Percentiles rank a stretch among this genome's conserved stretches.
phyloP scores from a whole-genome alignment of 106 monocot genomes.

The Dendrobium nobile region DNA sequence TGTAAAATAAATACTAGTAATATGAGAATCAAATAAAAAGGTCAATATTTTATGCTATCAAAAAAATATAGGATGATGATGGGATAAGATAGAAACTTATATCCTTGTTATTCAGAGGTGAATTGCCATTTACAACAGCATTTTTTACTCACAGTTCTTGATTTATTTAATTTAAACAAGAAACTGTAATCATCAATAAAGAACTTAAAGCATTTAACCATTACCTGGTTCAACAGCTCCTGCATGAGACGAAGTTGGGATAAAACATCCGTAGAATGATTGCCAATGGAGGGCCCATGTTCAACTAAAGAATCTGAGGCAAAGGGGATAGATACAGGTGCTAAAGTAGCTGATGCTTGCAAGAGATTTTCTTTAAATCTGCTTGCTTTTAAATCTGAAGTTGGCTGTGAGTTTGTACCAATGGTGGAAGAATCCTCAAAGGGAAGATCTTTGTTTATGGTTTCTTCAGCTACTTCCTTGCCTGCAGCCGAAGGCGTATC shows the following conservation, averaged over 20 bases:
- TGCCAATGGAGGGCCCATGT: slow-evolving; percentile 21
- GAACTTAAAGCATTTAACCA: slow-evolving; percentile 3
- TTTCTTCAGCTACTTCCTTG: slow-evolving; percentile 35
- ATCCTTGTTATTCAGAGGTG: background rate
- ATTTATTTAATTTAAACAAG: background rate
- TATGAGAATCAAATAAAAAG: too few species aligned
- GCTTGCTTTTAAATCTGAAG: slow-evolving; percentile 35
- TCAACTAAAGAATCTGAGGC: slow-evolving; percentile 62
- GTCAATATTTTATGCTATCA: background rate
- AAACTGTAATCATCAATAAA: slow-evolving; percentile 4
- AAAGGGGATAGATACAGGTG: slow-evolving; percentile 38
- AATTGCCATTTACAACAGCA: background rate
- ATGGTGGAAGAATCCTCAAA: slow-evolving; percentile 15
- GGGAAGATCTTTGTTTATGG: slow-evolving; percentile 34
- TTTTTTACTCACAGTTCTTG: background rate
- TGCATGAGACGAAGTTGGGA: slow-evolving; percentile 47
- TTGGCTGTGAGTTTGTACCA: slow-evolving; percentile 13
- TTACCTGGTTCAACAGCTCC: slow-evolving; percentile 71
- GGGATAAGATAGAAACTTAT: background rate
- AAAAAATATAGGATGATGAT: background rate
- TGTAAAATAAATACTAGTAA: too few species aligned
- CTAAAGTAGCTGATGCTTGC: slow-evolving; percentile 26
- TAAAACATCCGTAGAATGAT: slow-evolving; percentile 30
- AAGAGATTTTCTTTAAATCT: slow-evolving; percentile 39
- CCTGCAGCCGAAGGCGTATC: slow-evolving; percentile 16